Evolutionary conservation across 2,329 filamentous ascomycete genomes (phyloP), one percentile per base, ranked within the genome.

Genomic region (Aspergillus awamori): DNA sequence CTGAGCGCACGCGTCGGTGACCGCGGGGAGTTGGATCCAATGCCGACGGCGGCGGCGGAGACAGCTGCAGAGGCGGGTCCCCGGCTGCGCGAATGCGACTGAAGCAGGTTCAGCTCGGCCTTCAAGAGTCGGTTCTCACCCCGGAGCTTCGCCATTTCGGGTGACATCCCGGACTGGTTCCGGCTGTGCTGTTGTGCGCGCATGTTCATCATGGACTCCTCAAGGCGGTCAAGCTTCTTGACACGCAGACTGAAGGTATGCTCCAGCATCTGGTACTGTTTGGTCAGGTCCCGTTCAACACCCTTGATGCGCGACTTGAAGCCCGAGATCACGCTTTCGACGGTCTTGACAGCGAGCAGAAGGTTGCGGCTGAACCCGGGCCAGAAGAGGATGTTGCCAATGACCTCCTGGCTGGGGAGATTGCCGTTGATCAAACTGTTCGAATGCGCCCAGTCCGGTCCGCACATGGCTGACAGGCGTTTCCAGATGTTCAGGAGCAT

Each of bases 401-500:
- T 90, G 13, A 93, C 88, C 70, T 97, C 94, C 36, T 96, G 83
- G 11, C 90, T 92, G 0, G 93, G 92, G 6, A 96, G 80, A 62
- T 94, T 91, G 20, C 93, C 92, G 70, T 95, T 94, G 72, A 98
- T 91, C 24, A 97, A 86, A 59, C 89, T 90, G 76, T 98, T 93
- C 70, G 89, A 88, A 74, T 97, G 91, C 4, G 91, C 87, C 94
- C 95, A 99, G 72, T 98, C 95, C 0, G 87, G 85, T 10, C 95
- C 95, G 70, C 95, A 98, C 47, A 98, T 84, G 0, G 87, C 84
- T 3, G 92, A 93, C 8, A 99, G 84, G 49, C 91, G 86, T 65
- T 94, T 94, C 95, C 95, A 99, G 5, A 98, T 81, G n/a, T 87
- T 84, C 22, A 97, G 85, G 17, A 98, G 84, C 56, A 99, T 82